Evolutionary conservation across 148 eudicot species (phyloP).

Genomic region (Pouteria glomerata): DNA sequence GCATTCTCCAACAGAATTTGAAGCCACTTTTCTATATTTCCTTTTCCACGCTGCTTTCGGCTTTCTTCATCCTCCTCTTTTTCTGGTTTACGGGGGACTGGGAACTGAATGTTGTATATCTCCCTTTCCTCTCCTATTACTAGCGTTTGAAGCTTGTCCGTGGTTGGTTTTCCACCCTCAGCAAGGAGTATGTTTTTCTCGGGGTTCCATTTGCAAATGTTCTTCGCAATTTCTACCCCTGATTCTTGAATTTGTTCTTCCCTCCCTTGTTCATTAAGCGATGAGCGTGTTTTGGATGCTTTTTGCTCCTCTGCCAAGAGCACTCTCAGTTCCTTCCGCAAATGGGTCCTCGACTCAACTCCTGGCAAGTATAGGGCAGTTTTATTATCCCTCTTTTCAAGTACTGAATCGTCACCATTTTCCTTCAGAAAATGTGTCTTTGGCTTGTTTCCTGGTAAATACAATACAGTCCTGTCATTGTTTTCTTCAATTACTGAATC

Average conservation of each 20-base stretch:
- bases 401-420: neutral
- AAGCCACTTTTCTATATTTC: conserved; percentile 89
- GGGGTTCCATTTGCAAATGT: conserved; percentile 4
- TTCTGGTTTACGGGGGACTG: conserved; percentile 29
- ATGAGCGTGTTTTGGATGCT: conserved; percentile 49
- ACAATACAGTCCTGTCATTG: conserved; percentile 28
- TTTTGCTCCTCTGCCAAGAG: conserved; percentile 84
- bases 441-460: conserved; percentile 25
- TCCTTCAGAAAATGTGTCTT: conserved; percentile 14
- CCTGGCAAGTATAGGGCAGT: conserved; percentile 20
- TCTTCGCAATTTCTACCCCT: conserved; percentile 1
- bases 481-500: conserved; percentile 42
- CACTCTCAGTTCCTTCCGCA: conserved; percentile 63
- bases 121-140: conserved; percentile 22
- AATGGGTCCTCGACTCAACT: conserved; percentile 8
- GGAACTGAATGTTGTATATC: conserved; percentile 26
- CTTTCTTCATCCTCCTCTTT: conserved; percentile 72
- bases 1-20: conserved; percentile 55
- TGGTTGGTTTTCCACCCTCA: conserved; percentile 15
- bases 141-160: conserved; percentile 20
- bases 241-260: conserved; percentile 26
- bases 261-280: conserved; percentile 26
- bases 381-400: neutral
- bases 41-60: conserved; percentile 72
- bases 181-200: conserved; percentile 5